Conservation (phyloP, 2,329 filamentous ascomycete genomes). For the Zymoseptoria tritici region DNA sequence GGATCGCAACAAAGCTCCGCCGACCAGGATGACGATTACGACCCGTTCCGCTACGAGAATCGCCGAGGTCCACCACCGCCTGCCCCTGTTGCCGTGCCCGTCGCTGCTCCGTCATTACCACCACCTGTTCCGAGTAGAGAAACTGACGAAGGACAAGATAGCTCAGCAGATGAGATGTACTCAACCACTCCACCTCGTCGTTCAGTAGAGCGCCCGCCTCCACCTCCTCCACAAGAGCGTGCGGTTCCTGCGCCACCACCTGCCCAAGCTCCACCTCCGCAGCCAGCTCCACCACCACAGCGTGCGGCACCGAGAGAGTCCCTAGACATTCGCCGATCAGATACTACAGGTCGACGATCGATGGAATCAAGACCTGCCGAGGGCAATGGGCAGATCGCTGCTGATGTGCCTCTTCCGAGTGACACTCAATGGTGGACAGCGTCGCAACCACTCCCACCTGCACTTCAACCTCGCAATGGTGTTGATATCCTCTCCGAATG, state of each 20-base stretch:
- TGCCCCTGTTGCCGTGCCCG: constrained; percentile 27
- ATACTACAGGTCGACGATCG: constrained; percentile 51
- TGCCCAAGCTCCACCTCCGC: constrained; percentile 23
- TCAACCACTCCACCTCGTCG: constrained; percentile 34
- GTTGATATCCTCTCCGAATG: constrained; percentile 71
- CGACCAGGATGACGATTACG: constrained; percentile 56
- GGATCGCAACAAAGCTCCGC: constrained; percentile 31
- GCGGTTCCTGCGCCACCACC: constrained; percentile 40
- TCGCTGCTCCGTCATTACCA: constrained; percentile 28
- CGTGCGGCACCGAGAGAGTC: constrained; percentile 44
- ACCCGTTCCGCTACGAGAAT: constrained; percentile 51
- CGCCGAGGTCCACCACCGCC: constrained; percentile 21
- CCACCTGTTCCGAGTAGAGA: constrained; percentile 18
- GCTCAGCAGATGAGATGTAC: constrained; percentile 41
- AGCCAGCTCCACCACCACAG: constrained; percentile 24
- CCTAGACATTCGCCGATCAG: constrained; percentile 51
- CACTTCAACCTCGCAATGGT: constrained; percentile 69
- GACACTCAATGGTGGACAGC: constrained; percentile 82
- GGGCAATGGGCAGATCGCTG: constrained; percentile 75
- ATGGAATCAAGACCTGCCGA: constrained; percentile 68
- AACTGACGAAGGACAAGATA: constrained; percentile 31
- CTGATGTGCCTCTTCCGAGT: constrained; percentile 71
- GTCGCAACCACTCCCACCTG: constrained; percentile 68
- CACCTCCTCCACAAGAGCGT: constrained; percentile 33
- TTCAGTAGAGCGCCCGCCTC: constrained; percentile 29